These are phyloP conservation scores for Pseudomicrostroma phylloplanum DNA, from an alignment of 1,284 basidiomycete species.

Conservation along the genomic window DNA sequence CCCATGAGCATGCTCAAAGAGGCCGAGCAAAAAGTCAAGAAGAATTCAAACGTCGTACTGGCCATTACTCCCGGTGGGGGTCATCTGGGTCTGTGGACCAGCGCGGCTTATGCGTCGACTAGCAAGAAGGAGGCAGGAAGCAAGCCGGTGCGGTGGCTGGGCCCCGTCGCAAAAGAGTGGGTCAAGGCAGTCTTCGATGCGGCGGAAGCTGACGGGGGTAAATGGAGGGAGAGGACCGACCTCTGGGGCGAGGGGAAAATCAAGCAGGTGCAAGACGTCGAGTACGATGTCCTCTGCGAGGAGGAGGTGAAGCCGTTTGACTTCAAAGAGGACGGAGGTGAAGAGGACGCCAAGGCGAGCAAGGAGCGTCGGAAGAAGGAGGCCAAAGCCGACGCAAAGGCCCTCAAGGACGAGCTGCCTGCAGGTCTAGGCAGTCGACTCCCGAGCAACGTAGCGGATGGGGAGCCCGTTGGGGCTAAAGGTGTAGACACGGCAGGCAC, in stretches of 20 bases:
- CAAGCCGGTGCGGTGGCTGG: constrained; percentile 38
- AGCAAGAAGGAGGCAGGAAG: background rate
- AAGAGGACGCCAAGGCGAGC: background rate
- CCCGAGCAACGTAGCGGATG: background rate
- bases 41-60: constrained; percentile 62
- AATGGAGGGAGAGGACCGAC: constrained; percentile 7
- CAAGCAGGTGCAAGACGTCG: constrained; percentile 18
- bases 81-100: constrained; percentile 89
- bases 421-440: constrained; percentile 10
- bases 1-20: constrained; percentile 46
- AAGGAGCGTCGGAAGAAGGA: background rate
- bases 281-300: constrained; percentile 30
- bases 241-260: constrained; percentile 17
- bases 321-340: constrained; percentile 22
- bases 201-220: constrained; percentile 9
- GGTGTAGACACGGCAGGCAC: background rate
- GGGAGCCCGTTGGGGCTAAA: background rate
- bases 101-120: constrained; percentile 21
- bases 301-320: constrained; percentile 26
- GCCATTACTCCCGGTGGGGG: constrained; percentile 75
- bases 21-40: constrained; percentile 60
- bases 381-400: constrained; percentile 9
- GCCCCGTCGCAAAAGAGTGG: constrained; percentile 36
- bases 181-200: constrained; percentile 26
- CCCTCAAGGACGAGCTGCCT: constrained; percentile 17